Base-by-base conservation (phyloP, 2,329 filamentous ascomycete species). In the Myriosclerotinia scirpicola region DNA sequence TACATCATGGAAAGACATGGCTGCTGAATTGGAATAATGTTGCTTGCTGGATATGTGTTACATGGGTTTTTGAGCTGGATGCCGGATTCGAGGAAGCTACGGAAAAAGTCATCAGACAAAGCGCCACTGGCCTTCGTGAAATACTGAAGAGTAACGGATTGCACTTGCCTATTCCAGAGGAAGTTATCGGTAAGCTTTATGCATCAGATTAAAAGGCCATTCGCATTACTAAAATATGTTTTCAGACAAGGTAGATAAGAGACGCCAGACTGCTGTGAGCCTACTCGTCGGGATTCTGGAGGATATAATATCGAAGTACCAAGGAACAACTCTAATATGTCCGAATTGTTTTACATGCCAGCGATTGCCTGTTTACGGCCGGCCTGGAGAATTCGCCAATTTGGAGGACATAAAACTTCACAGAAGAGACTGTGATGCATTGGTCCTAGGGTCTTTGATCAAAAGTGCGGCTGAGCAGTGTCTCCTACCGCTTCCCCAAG, bases 1-100 rank as follows among this genome's bases (percentile, higher is more conserved):
- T 60, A 40, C 14, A 8, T 17, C 4, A 8, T 11, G 4, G 0
- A 11, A 0, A 2, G 2, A 4, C 0, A 12, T 30, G 5, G 5
- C 5, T 1, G 5, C n/a, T 2, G 15, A 2, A 5, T 6, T 36
- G n/a, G 17, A 9, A 40, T 12, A 1, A 22, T 9, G 4, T 17
- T 12, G 14, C n/a, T 30, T 34, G 30, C 22, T 40, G 40, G 34
- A n/a, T 65, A 2, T 50, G 12, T 40, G 55, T 65, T 7, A 20
- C 54, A 14, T 65, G 52, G 38, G 42, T 50, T 3, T 65, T 65
- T 34, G 3, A 40, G 4, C 7, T 56, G 11, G 5, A 34, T 12
- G 12, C 20, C 15, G 20, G 48, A 36, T 64, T 64, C 26, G 36
- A 2, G 11, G 3, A 20, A 6, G 40, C 34, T 11, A 64, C 61